Evolutionary conservation across 148 eudicot species (phyloP).

Genomic region (Chenopodium formosanum): DNA sequence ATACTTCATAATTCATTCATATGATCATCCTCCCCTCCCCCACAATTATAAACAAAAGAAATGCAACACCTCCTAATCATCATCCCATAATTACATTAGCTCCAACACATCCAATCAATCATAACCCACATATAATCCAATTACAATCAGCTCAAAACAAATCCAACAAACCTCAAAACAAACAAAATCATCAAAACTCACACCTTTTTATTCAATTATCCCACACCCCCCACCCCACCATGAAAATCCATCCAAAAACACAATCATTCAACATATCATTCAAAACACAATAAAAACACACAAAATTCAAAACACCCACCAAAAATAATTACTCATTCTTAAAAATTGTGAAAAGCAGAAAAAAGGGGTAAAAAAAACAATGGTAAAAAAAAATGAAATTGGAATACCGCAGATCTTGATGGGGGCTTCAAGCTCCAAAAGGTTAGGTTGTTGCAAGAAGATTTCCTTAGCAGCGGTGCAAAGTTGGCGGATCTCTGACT

Average conservation of each 20-base stretch:
- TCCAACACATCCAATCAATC: slow-evolving; percentile 4
- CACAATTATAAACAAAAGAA: background rate
- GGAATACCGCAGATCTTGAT: slow-evolving; percentile 73
- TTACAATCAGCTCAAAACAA: background rate
- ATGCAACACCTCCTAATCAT: background rate
- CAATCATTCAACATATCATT: background rate
- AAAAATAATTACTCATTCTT: background rate
- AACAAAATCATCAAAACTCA: background rate
- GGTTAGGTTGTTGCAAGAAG: slow-evolving; percentile 60
- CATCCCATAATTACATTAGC: background rate
- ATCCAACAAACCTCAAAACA: background rate
- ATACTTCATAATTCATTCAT: background rate
- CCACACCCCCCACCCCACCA: background rate
- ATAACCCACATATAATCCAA: background rate
- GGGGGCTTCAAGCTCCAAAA: slow-evolving; percentile 77
- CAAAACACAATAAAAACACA: slow-evolving; percentile 2
- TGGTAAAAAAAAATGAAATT: background rate
- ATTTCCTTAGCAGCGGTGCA: slow-evolving; percentile 57
- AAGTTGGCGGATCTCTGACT: slow-evolving; percentile 74
- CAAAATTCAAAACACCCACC: slow-evolving; percentile 1
- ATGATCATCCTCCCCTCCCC: slow-evolving; percentile 5
- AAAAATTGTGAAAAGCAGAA: slow-evolving; percentile 7
- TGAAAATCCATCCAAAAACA: background rate
- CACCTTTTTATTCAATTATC: background rate
- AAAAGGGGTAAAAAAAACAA: background rate